Percentiles rank a stretch among this genome's conserved stretches.
Conservation (phyloP, 179 eudicot species). For the Nepenthes alata region DNA sequence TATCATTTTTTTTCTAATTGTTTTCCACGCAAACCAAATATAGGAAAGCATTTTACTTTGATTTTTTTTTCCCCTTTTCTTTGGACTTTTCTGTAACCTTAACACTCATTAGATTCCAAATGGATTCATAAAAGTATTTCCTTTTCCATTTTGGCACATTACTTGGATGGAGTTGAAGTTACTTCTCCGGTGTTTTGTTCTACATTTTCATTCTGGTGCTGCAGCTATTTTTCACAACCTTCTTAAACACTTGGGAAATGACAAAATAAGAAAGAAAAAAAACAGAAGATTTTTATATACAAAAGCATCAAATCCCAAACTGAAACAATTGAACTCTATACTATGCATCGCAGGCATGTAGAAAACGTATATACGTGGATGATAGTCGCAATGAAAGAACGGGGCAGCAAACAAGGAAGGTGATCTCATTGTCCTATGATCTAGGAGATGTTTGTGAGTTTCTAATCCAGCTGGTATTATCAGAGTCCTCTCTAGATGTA, state of each 20-base stretch:
- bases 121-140: no score
- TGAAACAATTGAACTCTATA: constrained; percentile 6
- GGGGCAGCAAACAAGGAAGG: constrained; percentile 23
- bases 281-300: background rate
- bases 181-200: background rate
- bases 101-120: no score
- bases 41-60: no score
- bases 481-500: constrained; percentile 19
- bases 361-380: constrained; percentile 25
- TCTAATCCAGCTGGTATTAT: constrained; percentile 37
- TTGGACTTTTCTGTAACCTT: no score
- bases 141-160: background rate
- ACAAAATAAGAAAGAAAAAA: background rate
- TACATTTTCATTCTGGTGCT: background rate
- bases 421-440: constrained; percentile 19
- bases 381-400: constrained; percentile 24
- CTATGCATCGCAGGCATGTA: constrained; percentile 46
- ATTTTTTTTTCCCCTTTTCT: no score
- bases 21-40: no score
- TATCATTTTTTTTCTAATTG: no score
- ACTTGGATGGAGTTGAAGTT: background rate
- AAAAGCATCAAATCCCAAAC: background rate
- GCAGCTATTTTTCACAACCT: no score
- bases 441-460: constrained; percentile 34
- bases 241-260: no score